A percentile compares a stretch with the other conserved stretches of the same genome.
These are phyloP conservation scores for Penicillium soppii DNA, from an alignment of 495 filamentous ascomycete species.

Conservation along the genomic window DNA sequence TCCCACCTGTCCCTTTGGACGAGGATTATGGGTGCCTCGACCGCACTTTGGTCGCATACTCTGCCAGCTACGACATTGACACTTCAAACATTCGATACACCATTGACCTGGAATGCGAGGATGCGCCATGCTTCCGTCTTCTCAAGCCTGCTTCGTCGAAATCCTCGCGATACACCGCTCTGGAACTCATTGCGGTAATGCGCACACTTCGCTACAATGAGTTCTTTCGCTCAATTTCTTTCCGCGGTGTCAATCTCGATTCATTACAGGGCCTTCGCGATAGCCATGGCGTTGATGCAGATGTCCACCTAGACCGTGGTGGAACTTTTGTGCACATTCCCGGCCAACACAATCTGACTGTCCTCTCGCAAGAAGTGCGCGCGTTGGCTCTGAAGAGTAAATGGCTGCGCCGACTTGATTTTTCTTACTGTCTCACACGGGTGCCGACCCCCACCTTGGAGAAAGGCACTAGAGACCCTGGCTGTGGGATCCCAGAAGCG, in stretches of 20 bases:
- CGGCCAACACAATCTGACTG: conserved; percentile 56
- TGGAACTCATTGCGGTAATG: conserved; percentile 83
- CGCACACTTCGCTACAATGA: conserved; percentile 90
- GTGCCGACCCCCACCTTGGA: conserved; percentile 51
- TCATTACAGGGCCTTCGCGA: conserved; percentile 62
- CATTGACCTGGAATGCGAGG: conserved; percentile 72
- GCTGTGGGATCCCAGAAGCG: conserved; percentile 77
- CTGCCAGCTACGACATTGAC: conserved; percentile 71
- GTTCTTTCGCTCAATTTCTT: conserved; percentile 82
- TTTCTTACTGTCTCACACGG: conserved; percentile 55
- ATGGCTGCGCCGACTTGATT: conserved; percentile 62
- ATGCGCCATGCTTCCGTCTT: conserved; percentile 82
- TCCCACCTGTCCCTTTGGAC: conserved; percentile 58
- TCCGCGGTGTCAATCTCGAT: conserved; percentile 71
- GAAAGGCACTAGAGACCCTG: conserved; percentile 57
- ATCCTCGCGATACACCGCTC: conserved; percentile 59
- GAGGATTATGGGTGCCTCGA: conserved; percentile 81
- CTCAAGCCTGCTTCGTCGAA: conserved; percentile 59
- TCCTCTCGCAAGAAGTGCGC: conserved; percentile 72
- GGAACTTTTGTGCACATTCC: conserved; percentile 57
- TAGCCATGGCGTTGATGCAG: conserved; percentile 59
- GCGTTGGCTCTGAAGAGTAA: conserved; percentile 69
- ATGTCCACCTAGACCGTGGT: conserved; percentile 56
- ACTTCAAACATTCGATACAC: conserved; percentile 74
- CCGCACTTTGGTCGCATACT: conserved; percentile 83